Conservation (phyloP, 1,284 basidiomycete genomes). For the Apiotrichum sp. region DNA sequence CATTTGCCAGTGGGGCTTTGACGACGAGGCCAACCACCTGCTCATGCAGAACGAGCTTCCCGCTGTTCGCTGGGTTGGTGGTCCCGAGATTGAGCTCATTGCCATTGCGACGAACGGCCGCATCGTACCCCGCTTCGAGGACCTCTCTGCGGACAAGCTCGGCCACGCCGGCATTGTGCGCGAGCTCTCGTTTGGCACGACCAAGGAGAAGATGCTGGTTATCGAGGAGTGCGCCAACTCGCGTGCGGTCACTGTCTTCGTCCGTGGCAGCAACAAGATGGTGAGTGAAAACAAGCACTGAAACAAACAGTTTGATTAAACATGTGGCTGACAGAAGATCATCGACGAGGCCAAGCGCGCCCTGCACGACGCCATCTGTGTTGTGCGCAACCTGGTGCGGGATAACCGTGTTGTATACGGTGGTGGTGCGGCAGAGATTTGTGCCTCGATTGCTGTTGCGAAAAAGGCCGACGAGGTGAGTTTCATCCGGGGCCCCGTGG, state of each 20-base stretch:
- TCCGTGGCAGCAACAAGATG: conserved; percentile 98
- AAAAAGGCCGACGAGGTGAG: conserved; percentile 86
- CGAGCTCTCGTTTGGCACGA: conserved; percentile 93
- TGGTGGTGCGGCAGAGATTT: conserved; percentile 95
- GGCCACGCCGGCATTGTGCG: conserved; percentile 88
- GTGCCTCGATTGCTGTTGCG: conserved; percentile 83
- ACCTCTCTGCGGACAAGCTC: conserved; percentile 83
- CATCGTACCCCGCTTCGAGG: conserved; percentile 96
- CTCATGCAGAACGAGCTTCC: conserved; percentile 96
- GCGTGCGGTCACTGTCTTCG: conserved; percentile 93
- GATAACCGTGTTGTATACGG: conserved; percentile 98
- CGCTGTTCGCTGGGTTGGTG: conserved; percentile 98
- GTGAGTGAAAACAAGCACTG: conserved; percentile 48
- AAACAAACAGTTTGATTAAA: background rate
- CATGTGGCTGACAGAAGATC: conserved; percentile 55
- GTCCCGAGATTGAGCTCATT: conserved; percentile 98
- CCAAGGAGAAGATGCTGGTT: conserved; percentile 97
- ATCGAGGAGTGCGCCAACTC: conserved; percentile 98
- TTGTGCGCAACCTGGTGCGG: conserved; percentile 87
- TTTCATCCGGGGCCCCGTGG: conserved; percentile 9
- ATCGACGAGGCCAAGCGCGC: conserved; percentile 98
- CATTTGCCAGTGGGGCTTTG: conserved; percentile 99
- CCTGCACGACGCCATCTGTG: conserved; percentile 94
- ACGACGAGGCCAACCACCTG: conserved; percentile 97
- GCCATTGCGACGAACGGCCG: conserved; percentile 98